These are phyloP conservation scores for Skeletonema tropicum DNA, from an alignment of 108 stramenopile species.

Conservation along the genomic window DNA sequence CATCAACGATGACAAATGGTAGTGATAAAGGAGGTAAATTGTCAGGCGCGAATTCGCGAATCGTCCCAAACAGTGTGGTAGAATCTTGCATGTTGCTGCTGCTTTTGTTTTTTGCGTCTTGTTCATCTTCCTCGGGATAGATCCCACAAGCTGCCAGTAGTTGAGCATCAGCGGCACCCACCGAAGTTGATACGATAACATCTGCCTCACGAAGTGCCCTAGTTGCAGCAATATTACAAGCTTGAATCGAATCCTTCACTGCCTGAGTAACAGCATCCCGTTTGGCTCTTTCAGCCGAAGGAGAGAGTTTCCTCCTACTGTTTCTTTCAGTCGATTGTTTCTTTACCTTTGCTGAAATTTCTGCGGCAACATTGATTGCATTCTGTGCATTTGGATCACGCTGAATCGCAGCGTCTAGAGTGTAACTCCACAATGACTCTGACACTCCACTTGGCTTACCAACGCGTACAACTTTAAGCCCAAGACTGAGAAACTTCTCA, in stretches of 20 bases:
- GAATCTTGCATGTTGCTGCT: constrained; percentile 6
- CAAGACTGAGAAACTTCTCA: constrained; percentile 62
- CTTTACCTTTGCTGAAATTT: constrained; percentile 68
- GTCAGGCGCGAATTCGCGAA: constrained; percentile 69
- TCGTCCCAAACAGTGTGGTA: constrained; percentile 33
- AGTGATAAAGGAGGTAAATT: constrained; percentile 73
- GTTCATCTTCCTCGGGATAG: constrained; percentile 53
- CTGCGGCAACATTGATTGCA: constrained; percentile 69
- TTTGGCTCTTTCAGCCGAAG: constrained; percentile 56
- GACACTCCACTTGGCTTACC: constrained; percentile 83
- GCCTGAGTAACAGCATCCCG: constrained; percentile 82
- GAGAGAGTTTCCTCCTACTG: constrained; percentile 34
- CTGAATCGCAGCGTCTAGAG: constrained; percentile 84
- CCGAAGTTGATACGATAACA: constrained; percentile 95
- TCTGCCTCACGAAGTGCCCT: constrained; percentile 94
- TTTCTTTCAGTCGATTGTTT: constrained; percentile 22
- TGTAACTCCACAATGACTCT: constrained; percentile 71
- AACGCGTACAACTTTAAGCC: constrained; percentile 85
- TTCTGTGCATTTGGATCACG: constrained; percentile 71
- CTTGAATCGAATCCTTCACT: constrained; percentile 78
- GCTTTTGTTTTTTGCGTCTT: constrained; percentile 15
- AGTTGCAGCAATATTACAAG: constrained; percentile 80
- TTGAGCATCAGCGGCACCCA: constrained; percentile 95
- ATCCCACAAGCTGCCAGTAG: constrained; percentile 91
- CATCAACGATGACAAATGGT: constrained; percentile 92